Evolutionary conservation across 495 filamentous ascomycete species (phyloP).

Genomic region (Amorphotheca resinae): DNA sequence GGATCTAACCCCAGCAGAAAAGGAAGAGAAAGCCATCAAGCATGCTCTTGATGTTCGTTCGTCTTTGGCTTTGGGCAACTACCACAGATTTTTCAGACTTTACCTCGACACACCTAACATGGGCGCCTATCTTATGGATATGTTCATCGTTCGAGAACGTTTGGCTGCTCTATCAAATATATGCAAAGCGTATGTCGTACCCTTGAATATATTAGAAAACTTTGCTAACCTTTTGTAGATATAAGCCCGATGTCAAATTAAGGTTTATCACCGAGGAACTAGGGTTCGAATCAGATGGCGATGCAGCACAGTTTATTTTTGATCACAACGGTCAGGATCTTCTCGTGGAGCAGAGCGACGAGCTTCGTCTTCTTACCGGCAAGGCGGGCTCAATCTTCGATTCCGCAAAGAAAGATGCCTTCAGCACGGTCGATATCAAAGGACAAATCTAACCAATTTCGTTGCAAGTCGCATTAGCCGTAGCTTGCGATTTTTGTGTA

Average conservation of each 20-base stretch:
- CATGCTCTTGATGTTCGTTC: slow-evolving; percentile 89
- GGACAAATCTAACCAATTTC: slow-evolving; percentile 65
- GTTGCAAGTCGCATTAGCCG: slow-evolving; percentile 4
- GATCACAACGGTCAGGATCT: slow-evolving; percentile 61
- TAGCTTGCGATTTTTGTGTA: slow-evolving; percentile 10
- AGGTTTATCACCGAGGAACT: slow-evolving; percentile 93
- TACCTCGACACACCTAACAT: slow-evolving; percentile 93
- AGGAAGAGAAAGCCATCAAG: slow-evolving; percentile 66
- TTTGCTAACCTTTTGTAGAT: slow-evolving; percentile 37
- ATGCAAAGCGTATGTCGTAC: slow-evolving; percentile 77
- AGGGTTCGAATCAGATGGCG: slow-evolving; percentile 84
- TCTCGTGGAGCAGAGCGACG: slow-evolving; percentile 65
- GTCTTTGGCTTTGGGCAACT: slow-evolving; percentile 84
- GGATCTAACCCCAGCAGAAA: slow-evolving; percentile 96
- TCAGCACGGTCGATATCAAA: slow-evolving; percentile 86
- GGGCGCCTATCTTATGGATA: slow-evolving; percentile 97
- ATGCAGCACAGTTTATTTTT: slow-evolving; percentile 78
- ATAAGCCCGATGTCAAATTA: slow-evolving; percentile 78
- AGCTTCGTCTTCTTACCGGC: slow-evolving; percentile 60
- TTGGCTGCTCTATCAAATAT: slow-evolving; percentile 79
- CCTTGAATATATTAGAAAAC: background rate
- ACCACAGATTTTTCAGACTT: slow-evolving; percentile 91
- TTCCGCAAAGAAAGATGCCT: slow-evolving; percentile 52
- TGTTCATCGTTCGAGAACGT: slow-evolving; percentile 91
- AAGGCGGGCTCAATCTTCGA: slow-evolving; percentile 69